Percentiles rank a stretch among this genome's conserved stretches.
Evolutionary conservation across 1,284 basidiomycete species (phyloP).

Genomic region (Binderoboletus segoi): DNA sequence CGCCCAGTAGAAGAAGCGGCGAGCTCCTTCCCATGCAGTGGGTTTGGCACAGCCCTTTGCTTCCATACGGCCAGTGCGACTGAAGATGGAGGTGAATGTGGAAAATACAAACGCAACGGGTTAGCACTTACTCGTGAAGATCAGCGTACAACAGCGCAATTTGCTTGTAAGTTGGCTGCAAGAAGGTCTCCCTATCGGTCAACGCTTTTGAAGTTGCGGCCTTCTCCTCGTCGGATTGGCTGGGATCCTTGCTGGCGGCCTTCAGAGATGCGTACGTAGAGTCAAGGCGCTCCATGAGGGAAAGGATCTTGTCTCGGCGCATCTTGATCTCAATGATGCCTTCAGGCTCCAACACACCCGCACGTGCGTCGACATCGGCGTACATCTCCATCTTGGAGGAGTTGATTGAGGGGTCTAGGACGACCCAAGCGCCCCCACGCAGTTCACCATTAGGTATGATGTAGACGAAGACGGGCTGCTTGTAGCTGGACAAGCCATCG

Average conservation of each 20-base stretch:
- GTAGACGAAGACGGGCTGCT: slow-evolving; percentile 99
- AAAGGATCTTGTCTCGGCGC: slow-evolving; percentile 87
- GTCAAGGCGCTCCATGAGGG: slow-evolving; percentile 95
- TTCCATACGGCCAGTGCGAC: slow-evolving; percentile 95
- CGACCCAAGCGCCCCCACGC: slow-evolving; percentile 99
- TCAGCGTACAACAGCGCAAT: slow-evolving; percentile 96
- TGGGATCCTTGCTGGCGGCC: slow-evolving; percentile 73
- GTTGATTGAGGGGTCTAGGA: slow-evolving; percentile 97
- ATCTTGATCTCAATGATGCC: slow-evolving; percentile 96
- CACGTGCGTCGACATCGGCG: slow-evolving; percentile 93
- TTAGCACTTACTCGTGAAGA: slow-evolving; percentile 81
- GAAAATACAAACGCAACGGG: background rate
- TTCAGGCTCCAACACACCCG: slow-evolving; percentile 97
- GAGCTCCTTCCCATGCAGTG: slow-evolving; percentile 85
- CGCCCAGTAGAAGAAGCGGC: slow-evolving; percentile 96
- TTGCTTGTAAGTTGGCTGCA: slow-evolving; percentile 92
- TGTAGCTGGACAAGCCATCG: slow-evolving; percentile 96
- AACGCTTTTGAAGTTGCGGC: slow-evolving; percentile 70
- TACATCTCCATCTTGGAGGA: slow-evolving; percentile 99
- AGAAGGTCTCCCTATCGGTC: slow-evolving; percentile 77
- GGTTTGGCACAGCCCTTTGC: slow-evolving; percentile 92
- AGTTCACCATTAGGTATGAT: slow-evolving; percentile 98
- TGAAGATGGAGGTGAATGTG: slow-evolving; percentile 38
- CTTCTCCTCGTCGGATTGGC: slow-evolving; percentile 75
- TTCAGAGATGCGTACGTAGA: slow-evolving; percentile 82